phyloP scores from a whole-genome alignment of 192 early-diverging fungal species.

The Podila epicladia region DNA sequence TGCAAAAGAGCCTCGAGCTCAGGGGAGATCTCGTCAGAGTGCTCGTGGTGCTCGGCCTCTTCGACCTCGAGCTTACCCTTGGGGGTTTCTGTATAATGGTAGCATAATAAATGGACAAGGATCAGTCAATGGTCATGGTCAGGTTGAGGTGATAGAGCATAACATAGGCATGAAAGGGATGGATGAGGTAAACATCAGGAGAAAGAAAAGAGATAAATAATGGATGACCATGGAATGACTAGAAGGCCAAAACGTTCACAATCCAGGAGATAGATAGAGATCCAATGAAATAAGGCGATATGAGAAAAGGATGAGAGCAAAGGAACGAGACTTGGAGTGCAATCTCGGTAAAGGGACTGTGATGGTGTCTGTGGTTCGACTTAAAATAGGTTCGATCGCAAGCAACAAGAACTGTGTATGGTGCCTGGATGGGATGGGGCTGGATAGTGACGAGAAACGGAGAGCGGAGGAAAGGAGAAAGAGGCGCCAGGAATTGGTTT shows the following conservation, averaged over 20 bases:
- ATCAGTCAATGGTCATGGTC: too few relatives aligned
- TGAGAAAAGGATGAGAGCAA: not conserved
- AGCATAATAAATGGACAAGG: too few relatives aligned
- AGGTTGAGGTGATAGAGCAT: not conserved
- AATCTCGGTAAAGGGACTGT: too few relatives aligned
- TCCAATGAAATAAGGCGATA: not conserved
- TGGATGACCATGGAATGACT: not conserved
- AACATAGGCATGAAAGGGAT: not conserved
- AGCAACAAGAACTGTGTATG: too few relatives aligned
- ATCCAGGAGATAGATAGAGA: not conserved
- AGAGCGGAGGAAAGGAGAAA: not conserved
- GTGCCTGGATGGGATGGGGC: not conserved
- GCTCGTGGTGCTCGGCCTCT: constrained; percentile 78
- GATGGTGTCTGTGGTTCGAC: too few relatives aligned
- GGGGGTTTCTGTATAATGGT: not conserved
- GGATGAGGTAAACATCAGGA: constrained; percentile 1
- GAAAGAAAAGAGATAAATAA: not conserved
- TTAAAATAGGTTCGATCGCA: too few relatives aligned
- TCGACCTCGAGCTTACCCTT: constrained; percentile 65
- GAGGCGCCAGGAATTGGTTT: too few relatives aligned
- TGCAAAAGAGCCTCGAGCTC: constrained; percentile 86
- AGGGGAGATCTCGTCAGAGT: constrained; percentile 80
- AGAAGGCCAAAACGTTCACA: not conserved
- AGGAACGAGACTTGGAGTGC: too few relatives aligned
- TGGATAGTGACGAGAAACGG: not conserved